These are phyloP conservation scores for Penicillium goetzii DNA, from an alignment of 495 filamentous ascomycete species.

Conservation along the genomic window DNA sequence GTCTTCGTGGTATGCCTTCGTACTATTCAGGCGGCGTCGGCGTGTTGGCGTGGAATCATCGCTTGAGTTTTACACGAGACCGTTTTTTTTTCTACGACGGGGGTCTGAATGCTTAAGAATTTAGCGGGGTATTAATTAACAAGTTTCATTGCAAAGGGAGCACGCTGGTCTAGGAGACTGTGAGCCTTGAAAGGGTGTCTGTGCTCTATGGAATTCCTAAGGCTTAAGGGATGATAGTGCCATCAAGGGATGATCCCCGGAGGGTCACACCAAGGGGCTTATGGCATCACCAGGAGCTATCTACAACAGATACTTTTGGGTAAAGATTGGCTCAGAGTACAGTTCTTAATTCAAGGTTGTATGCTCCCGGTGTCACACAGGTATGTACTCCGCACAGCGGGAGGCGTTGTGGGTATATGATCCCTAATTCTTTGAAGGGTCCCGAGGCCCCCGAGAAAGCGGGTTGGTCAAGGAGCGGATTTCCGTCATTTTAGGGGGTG, in stretches of 20 bases:
- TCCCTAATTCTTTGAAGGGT: background rate
- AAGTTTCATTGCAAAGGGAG: conserved; percentile 7
- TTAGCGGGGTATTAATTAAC: background rate
- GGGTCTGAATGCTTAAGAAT: conserved; percentile 4
- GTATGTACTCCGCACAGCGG: background rate
- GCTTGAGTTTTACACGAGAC: background rate
- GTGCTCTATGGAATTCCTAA: conserved; percentile 13
- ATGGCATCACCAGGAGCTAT: conserved; percentile 8
- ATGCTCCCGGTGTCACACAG: background rate
- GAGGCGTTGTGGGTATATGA: background rate
- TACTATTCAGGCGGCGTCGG: background rate
- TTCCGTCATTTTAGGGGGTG: background rate
- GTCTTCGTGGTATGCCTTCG: background rate
- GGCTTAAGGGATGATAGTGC: conserved; percentile 15
- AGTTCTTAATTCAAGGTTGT: background rate
- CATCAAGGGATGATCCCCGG: background rate
- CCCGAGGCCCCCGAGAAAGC: background rate
- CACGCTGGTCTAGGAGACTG: background rate
- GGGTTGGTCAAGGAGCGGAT: background rate
- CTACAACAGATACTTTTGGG: background rate
- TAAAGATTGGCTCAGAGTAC: background rate
- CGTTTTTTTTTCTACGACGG: background rate
- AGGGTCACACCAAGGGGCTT: conserved; percentile 18
- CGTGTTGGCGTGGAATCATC: background rate
- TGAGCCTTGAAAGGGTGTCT: conserved; percentile 15